Base-by-base conservation (phyloP, 108 stramenopile species). In the Nitzschia putrida region DNA sequence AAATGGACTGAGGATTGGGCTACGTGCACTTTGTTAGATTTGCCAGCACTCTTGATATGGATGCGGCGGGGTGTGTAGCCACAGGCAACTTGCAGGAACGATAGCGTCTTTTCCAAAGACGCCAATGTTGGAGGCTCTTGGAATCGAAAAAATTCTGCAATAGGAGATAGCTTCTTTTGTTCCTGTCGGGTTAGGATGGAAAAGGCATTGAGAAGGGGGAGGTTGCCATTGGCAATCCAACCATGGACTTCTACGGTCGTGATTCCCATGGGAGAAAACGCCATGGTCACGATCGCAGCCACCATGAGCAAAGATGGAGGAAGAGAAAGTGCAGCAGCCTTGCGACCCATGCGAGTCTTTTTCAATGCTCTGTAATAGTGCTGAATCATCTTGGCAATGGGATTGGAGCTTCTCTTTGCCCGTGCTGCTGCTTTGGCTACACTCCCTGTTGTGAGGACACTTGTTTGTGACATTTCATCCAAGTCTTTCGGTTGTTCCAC, bases 141-240 rank as follows among this genome's bases (percentile, higher is more conserved):
- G 50, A 63, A 60, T 65, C 23, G 57, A 57, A 64, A 90, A 68
- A 75, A 85, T 59, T 5, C 23, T 23, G 77, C 68, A 22, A 85
- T 66, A 29, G 64, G 64, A 20, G 29, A 41, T 0, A 89, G 66
- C 23, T 21, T 38, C 24, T 76, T 65, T 52, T 73, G 76, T 64
- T 85, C 44, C 18, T 50, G 14, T 16, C 60, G 24, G 23, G 80
- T 61, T 38, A 89, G 66, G 51, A 86, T 52, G 10, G 50, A 53
- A 67, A 59, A 85, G 3, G 84, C 88, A 66, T 86, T 83, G 61
- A 83, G 61, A 11, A 84, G 71, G 22, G 85, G 84, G 7, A 89
- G 50, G 29, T 61, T 66, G n/a, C 88, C 88, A 74, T 81, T 83
- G 9, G 69, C 71, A 34, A 83, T 78, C 84, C 82, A 89, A 14